These are phyloP conservation scores for Excoecaria cochinchinensis DNA, from an alignment of 345 rosid genomes.

Conservation along the genomic window DNA sequence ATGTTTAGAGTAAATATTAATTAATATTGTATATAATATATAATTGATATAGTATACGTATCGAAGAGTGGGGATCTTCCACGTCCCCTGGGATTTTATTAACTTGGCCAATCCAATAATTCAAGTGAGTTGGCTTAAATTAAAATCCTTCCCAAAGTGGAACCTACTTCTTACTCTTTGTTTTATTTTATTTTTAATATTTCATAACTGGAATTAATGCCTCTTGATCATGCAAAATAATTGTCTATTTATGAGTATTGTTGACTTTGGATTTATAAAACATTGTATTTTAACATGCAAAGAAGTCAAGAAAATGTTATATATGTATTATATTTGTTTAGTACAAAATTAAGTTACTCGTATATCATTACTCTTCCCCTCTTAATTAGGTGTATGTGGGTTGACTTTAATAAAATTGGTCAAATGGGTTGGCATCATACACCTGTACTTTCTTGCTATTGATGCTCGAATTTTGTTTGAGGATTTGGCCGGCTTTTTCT, in stretches of 20 bases:
- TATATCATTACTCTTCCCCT: not conserved
- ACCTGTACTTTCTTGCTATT: slow-evolving; percentile 16
- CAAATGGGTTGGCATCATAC: slow-evolving; percentile 4
- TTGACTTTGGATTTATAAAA: not conserved
- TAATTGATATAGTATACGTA: slow-evolving; percentile 20
- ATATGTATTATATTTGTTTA: not conserved
- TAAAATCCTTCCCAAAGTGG: not conserved
- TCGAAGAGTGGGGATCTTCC: slow-evolving; percentile 64
- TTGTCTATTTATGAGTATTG: not conserved
- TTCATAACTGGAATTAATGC: not conserved
- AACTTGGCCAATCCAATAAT: slow-evolving; percentile 33
- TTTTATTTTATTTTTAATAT: not conserved
- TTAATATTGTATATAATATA: not conserved
- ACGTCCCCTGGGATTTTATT: slow-evolving; percentile 71
- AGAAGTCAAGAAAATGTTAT: not conserved
- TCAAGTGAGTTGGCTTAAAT: not conserved
- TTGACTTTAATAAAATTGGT: not conserved
- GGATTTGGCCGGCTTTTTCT: slow-evolving; percentile 17
- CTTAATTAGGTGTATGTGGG: not conserved
- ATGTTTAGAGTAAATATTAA: not conserved
- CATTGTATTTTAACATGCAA: slow-evolving; percentile 7
- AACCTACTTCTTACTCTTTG: too few species aligned
- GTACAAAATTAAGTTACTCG: not conserved
- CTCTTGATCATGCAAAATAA: not conserved
- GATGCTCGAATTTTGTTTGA: slow-evolving; percentile 4